These are phyloP conservation scores for Cronartium quercuum DNA, from an alignment of 1,284 basidiomycete genomes.

Conservation along the genomic window DNA sequence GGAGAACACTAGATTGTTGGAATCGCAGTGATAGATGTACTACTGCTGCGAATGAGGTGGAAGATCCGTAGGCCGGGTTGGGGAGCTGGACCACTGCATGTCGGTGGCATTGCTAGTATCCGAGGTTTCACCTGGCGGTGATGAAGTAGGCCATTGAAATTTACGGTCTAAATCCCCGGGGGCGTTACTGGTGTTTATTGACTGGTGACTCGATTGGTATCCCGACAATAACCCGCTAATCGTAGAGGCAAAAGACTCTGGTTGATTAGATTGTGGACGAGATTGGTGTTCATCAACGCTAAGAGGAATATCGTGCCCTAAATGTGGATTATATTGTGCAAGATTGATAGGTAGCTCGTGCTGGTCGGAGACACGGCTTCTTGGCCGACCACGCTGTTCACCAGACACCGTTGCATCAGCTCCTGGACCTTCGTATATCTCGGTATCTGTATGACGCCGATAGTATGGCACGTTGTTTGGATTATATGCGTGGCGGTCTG, in stretches of 20 bases:
- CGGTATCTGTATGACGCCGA: neutral
- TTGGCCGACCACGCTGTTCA: conserved; percentile 12
- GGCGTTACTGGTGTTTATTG: too few species aligned
- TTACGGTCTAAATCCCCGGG: too few species aligned
- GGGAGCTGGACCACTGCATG: too few species aligned
- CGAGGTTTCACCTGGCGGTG: too few species aligned
- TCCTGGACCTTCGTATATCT: neutral
- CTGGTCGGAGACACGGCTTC: conserved; percentile 44
- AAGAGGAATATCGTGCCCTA: neutral
- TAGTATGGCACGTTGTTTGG: neutral
- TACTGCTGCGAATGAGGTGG: too few species aligned
- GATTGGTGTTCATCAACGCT: neutral
- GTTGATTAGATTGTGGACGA: neutral
- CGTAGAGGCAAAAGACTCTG: neutral
- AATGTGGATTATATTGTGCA: neutral
- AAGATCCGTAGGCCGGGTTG: too few species aligned
- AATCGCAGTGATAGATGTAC: too few species aligned
- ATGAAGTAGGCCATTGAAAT: too few species aligned
- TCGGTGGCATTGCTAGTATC: too few species aligned
- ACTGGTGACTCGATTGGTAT: neutral
- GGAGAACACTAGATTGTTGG: too few species aligned
- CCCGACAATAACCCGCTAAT: neutral
- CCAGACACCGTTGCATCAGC: neutral
- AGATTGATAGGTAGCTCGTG: conserved; percentile 29
- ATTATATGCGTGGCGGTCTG: neutral